Evolutionary conservation across 108 stramenopile species (phyloP).

Genomic region (Mediolabrus comicus): DNA sequence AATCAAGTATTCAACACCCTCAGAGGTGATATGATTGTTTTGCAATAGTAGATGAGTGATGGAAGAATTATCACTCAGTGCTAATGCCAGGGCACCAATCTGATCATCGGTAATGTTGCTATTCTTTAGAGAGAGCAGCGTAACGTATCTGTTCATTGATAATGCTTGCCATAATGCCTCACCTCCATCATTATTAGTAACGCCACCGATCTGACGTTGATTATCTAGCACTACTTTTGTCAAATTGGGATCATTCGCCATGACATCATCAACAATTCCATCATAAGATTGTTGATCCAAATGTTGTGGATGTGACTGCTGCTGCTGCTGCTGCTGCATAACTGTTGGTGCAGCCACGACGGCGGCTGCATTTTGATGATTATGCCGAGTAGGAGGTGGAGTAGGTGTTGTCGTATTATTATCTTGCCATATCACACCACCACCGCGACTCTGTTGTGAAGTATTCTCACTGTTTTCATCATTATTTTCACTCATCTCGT

Average conservation of each 20-base stretch:
- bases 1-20: slow-evolving; percentile 35
- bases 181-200: slow-evolving; percentile 10
- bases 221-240: slow-evolving; percentile 24
- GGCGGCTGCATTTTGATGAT: neutral
- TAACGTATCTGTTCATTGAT: slow-evolving; percentile 6
- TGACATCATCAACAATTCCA: slow-evolving; percentile 11
- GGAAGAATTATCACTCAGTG: slow-evolving; percentile 22
- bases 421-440: too few relatives aligned
- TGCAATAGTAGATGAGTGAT: slow-evolving; percentile 21
- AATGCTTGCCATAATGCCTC: slow-evolving; percentile 24
- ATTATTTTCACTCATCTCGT: too few relatives aligned
- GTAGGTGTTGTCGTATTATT: too few relatives aligned
- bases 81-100: slow-evolving; percentile 13
- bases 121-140: slow-evolving; percentile 19
- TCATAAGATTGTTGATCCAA: slow-evolving; percentile 1
- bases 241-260: slow-evolving; percentile 19
- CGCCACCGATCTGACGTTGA: slow-evolving; percentile 2
- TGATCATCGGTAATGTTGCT: slow-evolving; percentile 25
- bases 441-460: too few relatives aligned
- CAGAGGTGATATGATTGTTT: slow-evolving; percentile 24
- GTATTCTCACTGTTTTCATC: too few relatives aligned
- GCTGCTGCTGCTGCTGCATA: too few relatives aligned
- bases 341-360: neutral
- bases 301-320: neutral
- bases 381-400: too few relatives aligned